Evolutionary conservation across 257 asterid species (phyloP).

Genomic region (Fraxinus cuspidata): DNA sequence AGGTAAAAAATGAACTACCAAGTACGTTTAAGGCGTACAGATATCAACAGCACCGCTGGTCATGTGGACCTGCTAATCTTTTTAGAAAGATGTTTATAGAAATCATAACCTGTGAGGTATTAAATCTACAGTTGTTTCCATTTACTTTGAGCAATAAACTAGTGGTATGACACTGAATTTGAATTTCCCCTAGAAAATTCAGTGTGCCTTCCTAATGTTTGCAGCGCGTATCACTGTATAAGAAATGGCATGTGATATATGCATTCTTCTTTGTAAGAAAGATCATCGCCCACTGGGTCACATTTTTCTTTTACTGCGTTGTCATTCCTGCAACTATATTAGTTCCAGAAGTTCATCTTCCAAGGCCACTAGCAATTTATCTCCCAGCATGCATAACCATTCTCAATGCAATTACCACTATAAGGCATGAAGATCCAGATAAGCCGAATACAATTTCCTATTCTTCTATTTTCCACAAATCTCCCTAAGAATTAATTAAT

Average conservation of each 20-base stretch:
- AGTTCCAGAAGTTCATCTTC: conserved; percentile 77
- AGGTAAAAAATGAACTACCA: conserved; percentile 90
- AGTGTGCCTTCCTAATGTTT: conserved; percentile 26
- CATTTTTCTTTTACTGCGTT: conserved; percentile 86
- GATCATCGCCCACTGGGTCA: conserved; percentile 89
- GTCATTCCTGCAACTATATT: conserved; percentile 81
- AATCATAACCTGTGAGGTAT: conserved; percentile 65
- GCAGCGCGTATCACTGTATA: conserved; percentile 80
- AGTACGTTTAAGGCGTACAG: conserved; percentile 88
- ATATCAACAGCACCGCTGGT: conserved; percentile 92
- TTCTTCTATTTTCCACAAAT: conserved; percentile 12
- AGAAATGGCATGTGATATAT: conserved; percentile 70
- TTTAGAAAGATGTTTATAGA: conserved; percentile 74
- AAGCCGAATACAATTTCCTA: conserved; percentile 12
- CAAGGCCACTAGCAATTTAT: conserved; percentile 78
- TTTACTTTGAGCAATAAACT: background rate
- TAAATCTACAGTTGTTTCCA: conserved; percentile 12
- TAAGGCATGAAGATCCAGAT: conserved; percentile 49
- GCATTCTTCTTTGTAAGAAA: conserved; percentile 72
- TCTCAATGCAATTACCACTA: conserved; percentile 76
- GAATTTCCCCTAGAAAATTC: conserved; percentile 13
- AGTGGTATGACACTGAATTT: background rate
- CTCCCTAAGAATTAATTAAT: conserved; percentile 14
- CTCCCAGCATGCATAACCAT: conserved; percentile 82
- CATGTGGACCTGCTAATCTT: conserved; percentile 91